Evolutionary conservation across 2,329 filamentous ascomycete species (phyloP).

Genomic region (Pseudogymnoascus sp.): DNA sequence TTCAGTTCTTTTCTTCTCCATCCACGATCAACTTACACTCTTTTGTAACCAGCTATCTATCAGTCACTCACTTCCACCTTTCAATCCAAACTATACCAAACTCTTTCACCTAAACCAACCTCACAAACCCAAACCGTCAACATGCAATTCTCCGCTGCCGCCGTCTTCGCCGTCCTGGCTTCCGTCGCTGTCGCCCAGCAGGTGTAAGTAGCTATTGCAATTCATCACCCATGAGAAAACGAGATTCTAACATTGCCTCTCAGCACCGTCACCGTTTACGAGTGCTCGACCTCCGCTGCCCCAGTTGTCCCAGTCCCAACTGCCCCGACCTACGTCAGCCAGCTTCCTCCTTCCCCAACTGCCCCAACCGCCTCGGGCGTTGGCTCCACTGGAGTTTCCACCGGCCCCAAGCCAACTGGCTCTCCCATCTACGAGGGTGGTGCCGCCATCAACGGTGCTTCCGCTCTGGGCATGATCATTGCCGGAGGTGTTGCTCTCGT

Average conservation of each 20-base stretch:
- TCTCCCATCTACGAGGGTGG: constrained; percentile 26
- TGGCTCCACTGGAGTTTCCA: constrained; percentile 20
- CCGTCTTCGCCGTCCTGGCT: constrained; percentile 25
- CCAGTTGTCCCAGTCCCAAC: constrained; percentile 8
- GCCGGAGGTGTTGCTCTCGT: constrained; percentile 30
- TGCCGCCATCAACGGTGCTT: constrained; percentile 23
- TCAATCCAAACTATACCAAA: constrained; percentile 12
- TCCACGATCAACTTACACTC: constrained; percentile 27
- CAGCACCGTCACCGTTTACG: constrained; percentile 27
- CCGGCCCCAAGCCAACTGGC: constrained; percentile 19
- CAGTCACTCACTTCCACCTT: constrained; percentile 15
- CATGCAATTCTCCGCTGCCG: constrained; percentile 29
- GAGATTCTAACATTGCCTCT: constrained; percentile 12
- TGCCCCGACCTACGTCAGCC: constrained; percentile 10
- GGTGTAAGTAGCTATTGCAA: constrained; percentile 15
- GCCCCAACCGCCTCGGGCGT: constrained; percentile 8
- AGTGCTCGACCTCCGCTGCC: constrained; percentile 15
- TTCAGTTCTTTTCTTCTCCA: constrained; percentile 16
- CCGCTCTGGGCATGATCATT: constrained; percentile 27
- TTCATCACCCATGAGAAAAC: neutral
- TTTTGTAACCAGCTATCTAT: constrained; percentile 19
- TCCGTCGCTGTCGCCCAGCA: constrained; percentile 21
- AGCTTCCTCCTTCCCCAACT: constrained; percentile 13
- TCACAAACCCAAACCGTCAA: constrained; percentile 23
- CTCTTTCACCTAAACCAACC: constrained; percentile 12